phyloP scores from a whole-genome alignment of 106 monocot genomes.

The Apostasia ramifera region DNA sequence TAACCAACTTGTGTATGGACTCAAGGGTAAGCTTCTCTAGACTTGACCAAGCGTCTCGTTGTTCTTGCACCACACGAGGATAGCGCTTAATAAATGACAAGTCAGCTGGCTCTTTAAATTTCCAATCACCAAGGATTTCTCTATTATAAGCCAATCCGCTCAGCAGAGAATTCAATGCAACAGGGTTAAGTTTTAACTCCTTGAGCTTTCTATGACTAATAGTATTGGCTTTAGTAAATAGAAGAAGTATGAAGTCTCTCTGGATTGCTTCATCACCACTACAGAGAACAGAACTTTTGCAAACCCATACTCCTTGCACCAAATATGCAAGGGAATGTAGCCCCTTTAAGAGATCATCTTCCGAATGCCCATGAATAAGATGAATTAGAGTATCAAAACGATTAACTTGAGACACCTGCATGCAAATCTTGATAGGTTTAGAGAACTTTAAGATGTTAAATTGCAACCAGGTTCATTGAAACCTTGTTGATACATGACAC shows the following conservation, averaged over 20 bases:
- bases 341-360: slow-evolving; percentile 34
- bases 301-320: slow-evolving; percentile 82
- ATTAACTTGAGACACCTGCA: slow-evolving; percentile 54
- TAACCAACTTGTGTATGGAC: neutral
- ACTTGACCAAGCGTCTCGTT: slow-evolving; percentile 42
- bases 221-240: slow-evolving; percentile 36
- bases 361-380: slow-evolving; percentile 37
- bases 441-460: neutral
- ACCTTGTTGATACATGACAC: too few relatives aligned
- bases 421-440: neutral
- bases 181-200: slow-evolving; percentile 2
- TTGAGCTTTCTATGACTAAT: slow-evolving; percentile 20
- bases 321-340: slow-evolving; percentile 52
- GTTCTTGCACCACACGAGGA: slow-evolving; percentile 43
- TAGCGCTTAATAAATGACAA: slow-evolving; percentile 38
- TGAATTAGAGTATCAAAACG: slow-evolving; percentile 57
- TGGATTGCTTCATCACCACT: slow-evolving; percentile 15
- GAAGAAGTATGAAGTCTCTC: slow-evolving; percentile 60
- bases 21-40: slow-evolving; percentile 26
- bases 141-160: slow-evolving; percentile 45
- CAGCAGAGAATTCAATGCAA: slow-evolving; percentile 19
- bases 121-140: slow-evolving; percentile 45
- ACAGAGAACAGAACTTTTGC: slow-evolving; percentile 62
- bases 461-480: neutral
- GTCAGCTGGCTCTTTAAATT: slow-evolving; percentile 52